Evolutionary conservation across 352 stramenopile genomes (phyloP).

Genomic region (Globisporangium camurandrum): DNA sequence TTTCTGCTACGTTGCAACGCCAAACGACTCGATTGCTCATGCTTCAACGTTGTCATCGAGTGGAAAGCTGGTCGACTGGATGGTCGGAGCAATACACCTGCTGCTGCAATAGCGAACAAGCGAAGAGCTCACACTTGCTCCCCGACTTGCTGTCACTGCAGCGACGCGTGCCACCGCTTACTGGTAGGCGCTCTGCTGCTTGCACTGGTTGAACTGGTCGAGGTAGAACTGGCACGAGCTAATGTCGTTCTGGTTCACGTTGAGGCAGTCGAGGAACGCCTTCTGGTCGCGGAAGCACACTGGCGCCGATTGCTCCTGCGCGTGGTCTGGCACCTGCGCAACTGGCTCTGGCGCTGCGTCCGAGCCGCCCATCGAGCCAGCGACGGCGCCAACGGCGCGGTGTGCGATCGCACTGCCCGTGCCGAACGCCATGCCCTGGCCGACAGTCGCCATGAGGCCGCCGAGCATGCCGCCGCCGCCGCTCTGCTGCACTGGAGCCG

Average conservation of each 20-base stretch:
- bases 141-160: not conserved
- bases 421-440: slow-evolving; percentile 97
- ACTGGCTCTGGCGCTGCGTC: slow-evolving; percentile 25
- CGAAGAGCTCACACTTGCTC: too few species aligned
- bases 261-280: slow-evolving; percentile 79
- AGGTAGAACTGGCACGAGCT: slow-evolving; percentile 85
- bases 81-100: too few species aligned
- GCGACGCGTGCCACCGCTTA: slow-evolving; percentile 16
- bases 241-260: slow-evolving; percentile 84
- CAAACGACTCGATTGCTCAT: too few species aligned
- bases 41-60: too few species aligned
- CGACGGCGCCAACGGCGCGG: slow-evolving; percentile 79
- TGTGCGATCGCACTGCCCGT: slow-evolving; percentile 95
- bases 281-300: slow-evolving; percentile 73
- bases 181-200: slow-evolving; percentile 65
- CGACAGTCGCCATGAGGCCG: slow-evolving; percentile 94
- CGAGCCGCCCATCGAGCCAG: slow-evolving; percentile 57
- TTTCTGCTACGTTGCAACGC: too few species aligned
- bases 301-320: slow-evolving; percentile 28
- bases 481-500: slow-evolving; percentile 40
- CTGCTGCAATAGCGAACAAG: too few species aligned
- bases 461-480: slow-evolving; percentile 87
- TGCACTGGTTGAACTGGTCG: slow-evolving; percentile 84
- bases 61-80: too few species aligned
- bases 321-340: slow-evolving; percentile 26